phyloP scores from a whole-genome alignment of 2,329 filamentous ascomycete genomes.

The Mycocentrospora acerina region DNA sequence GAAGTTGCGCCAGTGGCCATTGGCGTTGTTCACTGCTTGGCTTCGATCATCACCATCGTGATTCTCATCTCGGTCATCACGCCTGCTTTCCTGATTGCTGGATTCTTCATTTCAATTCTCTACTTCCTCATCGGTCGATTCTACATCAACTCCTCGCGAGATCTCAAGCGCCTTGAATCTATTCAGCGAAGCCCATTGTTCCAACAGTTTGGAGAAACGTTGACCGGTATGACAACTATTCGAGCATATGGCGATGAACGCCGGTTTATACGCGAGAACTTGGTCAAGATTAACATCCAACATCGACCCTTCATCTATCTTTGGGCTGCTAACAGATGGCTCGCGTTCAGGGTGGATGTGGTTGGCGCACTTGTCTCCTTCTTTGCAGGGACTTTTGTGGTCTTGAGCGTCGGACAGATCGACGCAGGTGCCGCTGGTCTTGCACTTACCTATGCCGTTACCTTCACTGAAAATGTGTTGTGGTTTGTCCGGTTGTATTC shows the following conservation, averaged over 20 bases:
- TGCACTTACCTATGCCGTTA: slow-evolving; percentile 92
- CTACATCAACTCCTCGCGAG: slow-evolving; percentile 89
- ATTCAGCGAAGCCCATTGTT: slow-evolving; percentile 93
- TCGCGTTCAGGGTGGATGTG: slow-evolving; percentile 87
- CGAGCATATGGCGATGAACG: slow-evolving; percentile 93
- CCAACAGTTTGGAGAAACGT: slow-evolving; percentile 95
- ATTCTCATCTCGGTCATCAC: slow-evolving; percentile 85
- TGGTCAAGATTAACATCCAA: slow-evolving; percentile 84
- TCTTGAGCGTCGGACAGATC: slow-evolving; percentile 77
- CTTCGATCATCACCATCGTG: slow-evolving; percentile 79
- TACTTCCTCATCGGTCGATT: slow-evolving; percentile 84
- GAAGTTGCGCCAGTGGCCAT: slow-evolving; percentile 93
- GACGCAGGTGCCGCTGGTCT: slow-evolving; percentile 91
- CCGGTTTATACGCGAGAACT: slow-evolving; percentile 89
- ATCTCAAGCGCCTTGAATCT: slow-evolving; percentile 92
- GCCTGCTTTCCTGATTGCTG: slow-evolving; percentile 85
- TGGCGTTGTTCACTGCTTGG: slow-evolving; percentile 66
- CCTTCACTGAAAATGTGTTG: slow-evolving; percentile 93
- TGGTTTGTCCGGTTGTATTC: slow-evolving; percentile 96
- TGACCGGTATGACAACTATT: slow-evolving; percentile 94
- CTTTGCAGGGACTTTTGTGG: slow-evolving; percentile 88
- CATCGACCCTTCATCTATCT: slow-evolving; percentile 92
- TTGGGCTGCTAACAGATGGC: slow-evolving; percentile 96
- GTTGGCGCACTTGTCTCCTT: slow-evolving; percentile 91
- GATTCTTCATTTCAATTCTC: slow-evolving; percentile 76